phyloP scores from a whole-genome alignment of 306 rosid genomes.

The Pterocarpus santalinus region DNA sequence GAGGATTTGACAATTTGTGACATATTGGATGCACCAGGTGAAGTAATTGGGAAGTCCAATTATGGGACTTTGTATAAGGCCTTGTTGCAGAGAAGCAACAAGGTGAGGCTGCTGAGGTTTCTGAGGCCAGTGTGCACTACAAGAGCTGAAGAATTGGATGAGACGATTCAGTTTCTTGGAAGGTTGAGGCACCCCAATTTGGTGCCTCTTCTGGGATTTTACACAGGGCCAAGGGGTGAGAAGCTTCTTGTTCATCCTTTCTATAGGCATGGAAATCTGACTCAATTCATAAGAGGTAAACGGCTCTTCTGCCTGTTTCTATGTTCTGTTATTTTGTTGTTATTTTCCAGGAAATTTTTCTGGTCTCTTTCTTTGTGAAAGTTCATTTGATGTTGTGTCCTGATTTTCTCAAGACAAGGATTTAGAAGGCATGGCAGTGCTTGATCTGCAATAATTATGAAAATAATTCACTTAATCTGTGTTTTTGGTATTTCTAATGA shows the following conservation, averaged over 20 bases:
- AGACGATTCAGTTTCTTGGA: slow-evolving; percentile 72
- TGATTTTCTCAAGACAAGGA: slow-evolving; percentile 34
- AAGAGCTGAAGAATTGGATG: slow-evolving; percentile 68
- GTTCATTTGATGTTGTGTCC: slow-evolving; percentile 18
- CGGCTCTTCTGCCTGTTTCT: slow-evolving; percentile 12
- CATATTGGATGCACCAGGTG: slow-evolving; percentile 95
- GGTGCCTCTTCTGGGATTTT: slow-evolving; percentile 91
- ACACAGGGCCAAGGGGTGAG: slow-evolving; percentile 95
- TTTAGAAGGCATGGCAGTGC: background rate
- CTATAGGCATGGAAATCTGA: slow-evolving; percentile 72
- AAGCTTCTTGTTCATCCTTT: slow-evolving; percentile 95
- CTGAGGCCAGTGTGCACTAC: slow-evolving; percentile 81
- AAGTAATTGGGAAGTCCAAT: slow-evolving; percentile 93
- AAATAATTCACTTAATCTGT: slow-evolving; percentile 23
- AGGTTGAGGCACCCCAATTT: slow-evolving; percentile 76
- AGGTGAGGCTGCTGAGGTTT: slow-evolving; percentile 84
- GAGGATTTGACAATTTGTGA: slow-evolving; percentile 78
- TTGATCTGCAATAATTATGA: slow-evolving; percentile 38
- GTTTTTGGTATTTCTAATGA: slow-evolving; percentile 22
- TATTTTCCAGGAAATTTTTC: background rate
- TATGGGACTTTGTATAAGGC: slow-evolving; percentile 92
- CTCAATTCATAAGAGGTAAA: slow-evolving; percentile 84
- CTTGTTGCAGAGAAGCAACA: slow-evolving; percentile 69
- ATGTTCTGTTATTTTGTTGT: slow-evolving; percentile 33
- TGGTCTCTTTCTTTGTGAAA: slow-evolving; percentile 34